These are phyloP conservation scores for Beta corolliflora DNA, from an alignment of 179 eudicot genomes.

Conservation along the genomic window DNA sequence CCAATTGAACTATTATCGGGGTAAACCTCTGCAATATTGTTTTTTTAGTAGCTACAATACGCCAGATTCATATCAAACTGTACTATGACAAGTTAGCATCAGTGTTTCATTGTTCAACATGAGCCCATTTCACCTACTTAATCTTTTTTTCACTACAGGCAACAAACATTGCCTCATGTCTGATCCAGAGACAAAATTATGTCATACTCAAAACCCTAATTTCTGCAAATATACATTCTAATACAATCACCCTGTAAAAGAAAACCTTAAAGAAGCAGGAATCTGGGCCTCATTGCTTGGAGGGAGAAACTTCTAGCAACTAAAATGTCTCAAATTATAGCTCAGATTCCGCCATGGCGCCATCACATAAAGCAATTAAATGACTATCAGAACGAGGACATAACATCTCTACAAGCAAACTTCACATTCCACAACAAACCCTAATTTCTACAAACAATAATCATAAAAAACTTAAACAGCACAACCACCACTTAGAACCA, in stretches of 20 bases:
- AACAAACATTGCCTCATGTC: neutral
- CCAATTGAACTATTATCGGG: neutral
- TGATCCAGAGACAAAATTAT: no score
- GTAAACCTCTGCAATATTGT: neutral
- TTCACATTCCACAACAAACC: neutral
- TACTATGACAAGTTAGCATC: neutral
- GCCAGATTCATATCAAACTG: neutral
- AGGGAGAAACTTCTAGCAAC: no score
- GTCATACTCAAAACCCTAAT: neutral
- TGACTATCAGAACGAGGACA: neutral
- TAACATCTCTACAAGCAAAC: no score
- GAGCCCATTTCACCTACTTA: neutral
- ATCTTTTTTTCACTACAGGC: neutral
- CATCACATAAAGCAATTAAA: neutral
- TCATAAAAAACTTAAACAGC: neutral
- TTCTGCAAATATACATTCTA: no score
- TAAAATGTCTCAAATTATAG: neutral
- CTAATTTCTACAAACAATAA: neutral
- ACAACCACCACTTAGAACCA: neutral
- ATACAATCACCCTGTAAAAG: no score
- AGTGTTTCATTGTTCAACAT: neutral
- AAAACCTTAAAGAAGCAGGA: no score
- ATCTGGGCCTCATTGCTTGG: no score
- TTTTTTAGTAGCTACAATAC: neutral
- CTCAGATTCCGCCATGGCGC: neutral